Percentiles rank a stretch among this genome's conserved stretches.
Conservation (phyloP, 1,284 basidiomycete genomes). For the Taiwanofungus camphoratus region DNA sequence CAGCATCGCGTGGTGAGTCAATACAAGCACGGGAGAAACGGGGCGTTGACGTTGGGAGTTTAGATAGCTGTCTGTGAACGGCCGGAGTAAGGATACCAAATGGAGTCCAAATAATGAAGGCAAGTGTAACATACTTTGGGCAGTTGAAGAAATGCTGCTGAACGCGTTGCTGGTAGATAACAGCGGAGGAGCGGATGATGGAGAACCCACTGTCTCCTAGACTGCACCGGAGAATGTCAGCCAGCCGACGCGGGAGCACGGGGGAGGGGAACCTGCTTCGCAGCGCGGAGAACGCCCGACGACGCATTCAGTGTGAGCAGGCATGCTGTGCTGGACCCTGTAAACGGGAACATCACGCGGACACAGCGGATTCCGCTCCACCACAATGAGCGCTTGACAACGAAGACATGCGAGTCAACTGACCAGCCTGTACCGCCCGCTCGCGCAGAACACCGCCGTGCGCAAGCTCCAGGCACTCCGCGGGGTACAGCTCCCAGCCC, state of each 20-base stretch:
- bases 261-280: slow-evolving; percentile 54
- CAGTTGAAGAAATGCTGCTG: slow-evolving; percentile 86
- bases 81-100: too few relatives aligned
- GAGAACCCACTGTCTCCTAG: slow-evolving; percentile 84
- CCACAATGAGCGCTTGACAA: too few relatives aligned
- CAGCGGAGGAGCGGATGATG: slow-evolving; percentile 65
- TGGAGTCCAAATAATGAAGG: background rate
- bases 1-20: slow-evolving; percentile 65
- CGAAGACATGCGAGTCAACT: slow-evolving; percentile 21
- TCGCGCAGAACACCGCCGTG: slow-evolving; percentile 71
- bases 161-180: slow-evolving; percentile 55
- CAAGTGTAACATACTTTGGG: slow-evolving; percentile 48
- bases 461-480: slow-evolving; percentile 67
- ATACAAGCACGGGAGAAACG: slow-evolving; percentile 42
- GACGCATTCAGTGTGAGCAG: slow-evolving; percentile 72
- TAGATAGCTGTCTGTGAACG: slow-evolving; percentile 57
- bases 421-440: slow-evolving; percentile 67
- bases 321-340: slow-evolving; percentile 86
- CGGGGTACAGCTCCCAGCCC: slow-evolving; percentile 66
- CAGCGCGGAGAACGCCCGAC: slow-evolving; percentile 70
- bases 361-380: background rate
- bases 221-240: slow-evolving; percentile 33
- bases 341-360: background rate
- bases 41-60: slow-evolving; percentile 46
- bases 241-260: background rate